phyloP scores from a whole-genome alignment of 2,329 filamentous ascomycete genomes.

The Curvularia verruculosa region DNA sequence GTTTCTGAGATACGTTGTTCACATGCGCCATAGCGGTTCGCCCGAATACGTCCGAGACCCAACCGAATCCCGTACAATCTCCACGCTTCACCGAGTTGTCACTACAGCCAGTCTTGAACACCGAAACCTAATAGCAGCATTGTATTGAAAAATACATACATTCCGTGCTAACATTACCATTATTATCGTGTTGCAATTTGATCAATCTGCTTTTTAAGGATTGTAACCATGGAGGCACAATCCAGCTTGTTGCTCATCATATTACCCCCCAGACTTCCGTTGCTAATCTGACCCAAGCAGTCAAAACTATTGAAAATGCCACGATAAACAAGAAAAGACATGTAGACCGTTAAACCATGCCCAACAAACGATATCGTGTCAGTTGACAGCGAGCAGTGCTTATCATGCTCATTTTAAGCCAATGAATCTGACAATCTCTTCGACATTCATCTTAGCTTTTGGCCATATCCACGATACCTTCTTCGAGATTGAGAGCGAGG shows the following conservation, averaged over 20 bases:
- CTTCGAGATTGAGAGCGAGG: conserved; percentile 41
- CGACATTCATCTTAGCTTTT: conserved; percentile 40
- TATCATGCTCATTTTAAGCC: conserved; percentile 37
- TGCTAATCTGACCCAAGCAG: conserved; percentile 24
- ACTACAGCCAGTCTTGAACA: conserved; percentile 6
- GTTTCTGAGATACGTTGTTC: neutral
- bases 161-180: conserved; percentile 17
- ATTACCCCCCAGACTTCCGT: conserved; percentile 16
- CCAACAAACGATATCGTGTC: conserved; percentile 35
- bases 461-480: conserved; percentile 42
- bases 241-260: conserved; percentile 28
- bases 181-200: conserved; percentile 26
- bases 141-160: conserved; percentile 29
- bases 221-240: conserved; percentile 32
- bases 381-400: conserved; percentile 32
- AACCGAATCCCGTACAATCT: conserved; percentile 20
- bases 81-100: conserved; percentile 23
- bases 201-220: conserved; percentile 24
- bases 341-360: conserved; percentile 28
- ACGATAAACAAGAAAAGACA: conserved; percentile 44
- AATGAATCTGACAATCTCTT: conserved; percentile 39
- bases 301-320: conserved; percentile 26
- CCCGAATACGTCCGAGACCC: conserved; percentile 23
- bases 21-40: neutral
- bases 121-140: conserved; percentile 9